These are phyloP conservation scores for Triticum turgidum DNA, from an alignment of 176 grass and related monocot species.

Conservation along the genomic window DNA sequence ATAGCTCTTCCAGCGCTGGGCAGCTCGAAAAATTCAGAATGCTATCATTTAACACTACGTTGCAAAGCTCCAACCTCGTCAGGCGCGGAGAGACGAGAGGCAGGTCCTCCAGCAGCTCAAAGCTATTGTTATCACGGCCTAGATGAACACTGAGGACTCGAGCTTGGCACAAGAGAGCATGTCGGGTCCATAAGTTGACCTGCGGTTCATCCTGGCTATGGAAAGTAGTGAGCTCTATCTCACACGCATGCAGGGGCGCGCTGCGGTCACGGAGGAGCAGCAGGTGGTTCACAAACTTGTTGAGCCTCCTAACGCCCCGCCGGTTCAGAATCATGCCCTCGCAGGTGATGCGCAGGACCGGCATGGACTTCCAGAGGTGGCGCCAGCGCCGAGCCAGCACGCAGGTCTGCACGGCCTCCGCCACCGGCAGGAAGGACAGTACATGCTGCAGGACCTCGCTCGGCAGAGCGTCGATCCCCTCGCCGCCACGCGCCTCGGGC, in stretches of 20 bases:
- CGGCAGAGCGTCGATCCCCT: constrained; percentile 2
- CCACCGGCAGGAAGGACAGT: neutral
- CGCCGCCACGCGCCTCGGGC: neutral
- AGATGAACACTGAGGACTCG: neutral
- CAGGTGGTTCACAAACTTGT: constrained; percentile 5
- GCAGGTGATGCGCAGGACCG: neutral
- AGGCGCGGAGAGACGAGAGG: neutral
- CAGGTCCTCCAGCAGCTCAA: neutral
- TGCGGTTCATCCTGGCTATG: constrained; percentile 3
- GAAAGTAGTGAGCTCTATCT: neutral
- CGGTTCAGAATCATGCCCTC: neutral
- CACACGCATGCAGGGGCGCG: neutral
- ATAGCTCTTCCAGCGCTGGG: constrained; percentile 1
- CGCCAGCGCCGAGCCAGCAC: constrained; percentile 5
- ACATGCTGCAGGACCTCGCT: constrained; percentile 26
- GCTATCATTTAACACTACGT: neutral
- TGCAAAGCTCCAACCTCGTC: constrained; percentile 13
- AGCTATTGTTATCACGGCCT: neutral
- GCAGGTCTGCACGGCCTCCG: constrained; percentile 24
- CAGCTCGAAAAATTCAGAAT: constrained; percentile 26
- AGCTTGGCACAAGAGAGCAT: constrained; percentile 18
- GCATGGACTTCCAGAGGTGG: constrained; percentile 36
- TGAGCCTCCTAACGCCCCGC: constrained; percentile 7
- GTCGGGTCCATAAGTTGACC: neutral
- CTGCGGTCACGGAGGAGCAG: constrained; percentile 4